phyloP scores from a whole-genome alignment of 2,329 filamentous ascomycete genomes.

The Pseudocercospora cruenta region DNA sequence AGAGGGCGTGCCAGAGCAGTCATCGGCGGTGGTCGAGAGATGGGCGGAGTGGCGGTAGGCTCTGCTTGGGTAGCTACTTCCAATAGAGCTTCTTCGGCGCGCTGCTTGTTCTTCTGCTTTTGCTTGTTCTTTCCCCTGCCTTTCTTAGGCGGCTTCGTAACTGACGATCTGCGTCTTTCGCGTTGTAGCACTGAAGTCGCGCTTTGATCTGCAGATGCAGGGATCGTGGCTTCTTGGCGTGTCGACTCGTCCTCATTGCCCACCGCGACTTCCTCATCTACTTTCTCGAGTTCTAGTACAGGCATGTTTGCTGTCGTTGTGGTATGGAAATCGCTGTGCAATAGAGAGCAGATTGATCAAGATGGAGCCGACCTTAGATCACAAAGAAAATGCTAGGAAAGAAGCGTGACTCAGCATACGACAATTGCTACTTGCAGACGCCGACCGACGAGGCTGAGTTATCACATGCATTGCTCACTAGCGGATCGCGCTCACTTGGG shows the following conservation, averaged over 20 bases:
- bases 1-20: conserved; percentile 34
- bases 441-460: not conserved
- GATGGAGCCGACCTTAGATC: not conserved
- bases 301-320: not conserved
- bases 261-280: not conserved
- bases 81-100: not conserved
- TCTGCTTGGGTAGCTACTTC: conserved; percentile 2
- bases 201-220: not conserved
- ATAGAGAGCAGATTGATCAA: not conserved
- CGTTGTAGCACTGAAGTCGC: conserved; percentile 7
- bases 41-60: not conserved
- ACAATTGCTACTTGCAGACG: not conserved
- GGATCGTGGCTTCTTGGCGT: not conserved
- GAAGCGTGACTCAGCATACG: not conserved
- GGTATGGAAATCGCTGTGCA: not conserved
- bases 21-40: conserved; percentile 4
- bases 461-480: not conserved
- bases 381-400: not conserved
- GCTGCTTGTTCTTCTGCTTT: conserved; percentile 12
- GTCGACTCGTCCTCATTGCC: not conserved
- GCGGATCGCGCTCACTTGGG: not conserved
- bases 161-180: conserved; percentile 18
- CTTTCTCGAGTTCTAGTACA: not conserved
- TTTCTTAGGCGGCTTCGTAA: conserved; percentile 14
- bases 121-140: conserved; percentile 9